Evolutionary conservation across 768 basidiomycete genomes (phyloP), one percentile per base, ranked within the genome.

Genomic region (Lenzites betulinus): DNA sequence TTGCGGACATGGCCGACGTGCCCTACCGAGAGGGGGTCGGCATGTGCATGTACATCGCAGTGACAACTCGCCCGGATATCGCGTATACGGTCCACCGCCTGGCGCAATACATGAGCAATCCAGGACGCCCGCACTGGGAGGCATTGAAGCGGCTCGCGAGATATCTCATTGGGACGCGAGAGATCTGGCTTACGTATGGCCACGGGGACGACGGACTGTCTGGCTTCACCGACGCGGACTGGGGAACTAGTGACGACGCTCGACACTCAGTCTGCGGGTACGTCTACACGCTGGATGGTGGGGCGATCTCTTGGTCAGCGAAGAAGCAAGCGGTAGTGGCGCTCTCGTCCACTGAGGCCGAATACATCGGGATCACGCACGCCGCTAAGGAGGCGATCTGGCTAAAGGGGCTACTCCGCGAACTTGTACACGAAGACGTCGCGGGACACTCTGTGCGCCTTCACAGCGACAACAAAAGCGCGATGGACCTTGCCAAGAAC

Each of bases 241-340:
- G n/a, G n/a, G n/a, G n/a, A n/a, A n/a, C n/a, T n/a, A 30, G 38
- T 43, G 60, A 51, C 18, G 20, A 59, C 26, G 35, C 35, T 7
- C 35, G 63, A 16, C 36, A 60, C 16, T 58, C 71, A 18, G 68
- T 71, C 9, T 77, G 59, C 36, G 76, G 72, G 15, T 76, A 64
- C 58, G 71, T 53, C 11, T 75, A 69, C 68, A 66, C 70, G 11
- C 53, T 76, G 38, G 67, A 65, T 20, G 74, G 75, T 0, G 78
- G 74, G 3, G 66, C 75, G 2, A 67, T 82, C 3, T 63, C 70
- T 4, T 83, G 82, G 81, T 67, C 65, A 20, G 74, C 75, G 0
- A 70, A 74, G 47, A 70, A 75, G 47, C 82, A 84, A n/a, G n/a
- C n/a, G n/a, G n/a, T n/a, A n/a, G n/a, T n/a, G n/a, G n/a, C n/a